phyloP scores from a whole-genome alignment of 73 alveolate species.

The Paramecium primaurelia region DNA sequence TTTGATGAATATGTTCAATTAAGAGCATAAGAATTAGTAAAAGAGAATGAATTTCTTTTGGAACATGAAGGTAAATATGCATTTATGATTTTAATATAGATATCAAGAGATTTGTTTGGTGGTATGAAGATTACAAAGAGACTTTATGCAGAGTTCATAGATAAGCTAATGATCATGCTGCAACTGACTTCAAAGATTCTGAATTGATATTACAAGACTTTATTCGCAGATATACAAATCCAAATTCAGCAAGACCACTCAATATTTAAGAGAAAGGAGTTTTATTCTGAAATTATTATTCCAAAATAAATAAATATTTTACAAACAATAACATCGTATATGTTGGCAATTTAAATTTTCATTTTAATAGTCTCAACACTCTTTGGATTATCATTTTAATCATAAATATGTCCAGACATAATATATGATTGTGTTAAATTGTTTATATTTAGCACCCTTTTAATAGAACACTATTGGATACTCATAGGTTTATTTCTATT shows the following conservation, averaged over 20 bases:
- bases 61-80: conserved; percentile 60
- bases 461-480: not conserved
- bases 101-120: conserved; percentile 81
- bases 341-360: not conserved
- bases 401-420: not conserved
- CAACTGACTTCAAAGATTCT: conserved; percentile 82
- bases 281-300: conserved; percentile 34
- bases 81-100: conserved; percentile 15
- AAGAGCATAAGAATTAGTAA: conserved; percentile 86
- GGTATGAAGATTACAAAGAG: conserved; percentile 81
- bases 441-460: not conserved
- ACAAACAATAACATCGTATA: not conserved
- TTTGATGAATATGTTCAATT: conserved; percentile 83
- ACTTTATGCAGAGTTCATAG: conserved; percentile 84
- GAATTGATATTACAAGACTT: conserved; percentile 81
- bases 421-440: not conserved
- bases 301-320: not conserved
- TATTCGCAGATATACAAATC: conserved; percentile 84
- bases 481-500: not conserved
- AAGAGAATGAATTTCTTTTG: conserved; percentile 74
- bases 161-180: conserved; percentile 82
- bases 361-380: not conserved
- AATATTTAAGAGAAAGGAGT: conserved; percentile 15
- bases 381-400: not conserved
- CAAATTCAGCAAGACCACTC: conserved; percentile 74